A percentile compares a stretch with the other conserved stretches of the same genome.
Evolutionary conservation across 768 basidiomycete genomes (phyloP).

Genomic region (Cystofilobasidium macerans): DNA sequence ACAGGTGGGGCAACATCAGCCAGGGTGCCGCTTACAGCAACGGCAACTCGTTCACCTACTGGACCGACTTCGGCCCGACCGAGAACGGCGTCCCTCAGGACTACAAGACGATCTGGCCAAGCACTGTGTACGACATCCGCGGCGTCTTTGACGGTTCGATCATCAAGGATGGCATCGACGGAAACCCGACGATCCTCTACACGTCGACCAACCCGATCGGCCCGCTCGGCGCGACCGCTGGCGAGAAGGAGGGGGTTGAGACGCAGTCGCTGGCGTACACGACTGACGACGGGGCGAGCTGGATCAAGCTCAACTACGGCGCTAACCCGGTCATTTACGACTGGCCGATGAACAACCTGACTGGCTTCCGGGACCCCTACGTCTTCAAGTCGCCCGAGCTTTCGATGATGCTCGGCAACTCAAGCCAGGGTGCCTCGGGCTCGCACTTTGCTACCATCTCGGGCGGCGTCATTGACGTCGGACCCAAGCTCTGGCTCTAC

Average conservation of each 20-base stretch:
- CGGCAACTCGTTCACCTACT: neutral
- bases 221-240: conserved; percentile 26
- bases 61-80: neutral
- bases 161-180: conserved; percentile 27
- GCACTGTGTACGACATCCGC: conserved; percentile 30
- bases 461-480: conserved; percentile 26
- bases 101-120: conserved; percentile 27
- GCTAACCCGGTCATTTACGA: conserved; percentile 25
- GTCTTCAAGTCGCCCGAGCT: conserved; percentile 28
- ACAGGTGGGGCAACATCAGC: conserved; percentile 27
- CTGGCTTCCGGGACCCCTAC: conserved; percentile 31
- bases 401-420: conserved; percentile 10
- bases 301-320: conserved; percentile 28
- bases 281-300: conserved; percentile 25
- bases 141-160: conserved; percentile 30
- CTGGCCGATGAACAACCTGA: conserved; percentile 21
- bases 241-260: conserved; percentile 27
- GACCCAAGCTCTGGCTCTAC: conserved; percentile 29
- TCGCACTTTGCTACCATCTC: conserved; percentile 27
- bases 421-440: conserved; percentile 14
- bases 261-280: conserved; percentile 29
- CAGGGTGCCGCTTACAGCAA: conserved; percentile 22
- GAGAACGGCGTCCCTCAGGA: conserved; percentile 15
- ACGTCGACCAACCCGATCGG: conserved; percentile 22
- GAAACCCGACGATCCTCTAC: conserved; percentile 28